Percentiles rank a stretch among this genome's conserved stretches.
These are phyloP conservation scores for Adansonia rubrostipa DNA, from an alignment of 441 rosid genomes.

Conservation along the genomic window DNA sequence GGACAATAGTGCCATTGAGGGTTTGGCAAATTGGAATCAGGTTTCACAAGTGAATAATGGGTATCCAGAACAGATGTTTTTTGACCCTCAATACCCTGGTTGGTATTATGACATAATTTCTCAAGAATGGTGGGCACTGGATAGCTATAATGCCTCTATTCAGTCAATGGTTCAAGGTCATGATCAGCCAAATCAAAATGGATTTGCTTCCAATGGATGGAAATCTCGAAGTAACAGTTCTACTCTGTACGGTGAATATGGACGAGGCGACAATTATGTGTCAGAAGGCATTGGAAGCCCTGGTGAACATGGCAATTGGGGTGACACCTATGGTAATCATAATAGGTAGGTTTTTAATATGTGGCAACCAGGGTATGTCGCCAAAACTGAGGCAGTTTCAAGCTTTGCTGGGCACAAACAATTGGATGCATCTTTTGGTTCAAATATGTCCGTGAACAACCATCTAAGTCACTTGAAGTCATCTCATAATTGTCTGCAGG, in stretches of 20 bases:
- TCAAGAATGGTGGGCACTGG: constrained; percentile 72
- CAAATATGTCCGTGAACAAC: constrained; percentile 45
- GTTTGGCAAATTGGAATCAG: constrained; percentile 70
- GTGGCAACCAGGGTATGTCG: constrained; percentile 55
- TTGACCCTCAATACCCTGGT: constrained; percentile 92
- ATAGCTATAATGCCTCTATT: constrained; percentile 63
- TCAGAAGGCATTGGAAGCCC: constrained; percentile 45
- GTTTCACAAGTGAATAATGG: constrained; percentile 63
- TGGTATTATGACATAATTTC: constrained; percentile 83
- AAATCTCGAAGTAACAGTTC: constrained; percentile 39
- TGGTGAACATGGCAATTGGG: constrained; percentile 58
- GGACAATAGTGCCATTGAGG: constrained; percentile 57
- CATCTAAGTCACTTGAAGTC: constrained; percentile 33
- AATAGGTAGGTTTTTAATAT: constrained; percentile 43
- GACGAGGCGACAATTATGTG: constrained; percentile 47
- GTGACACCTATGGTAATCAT: constrained; percentile 49
- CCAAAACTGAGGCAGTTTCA: constrained; percentile 38
- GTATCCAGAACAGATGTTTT: constrained; percentile 85
- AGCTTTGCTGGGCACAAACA: constrained; percentile 54
- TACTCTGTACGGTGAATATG: constrained; percentile 32
- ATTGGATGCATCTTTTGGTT: constrained; percentile 47
- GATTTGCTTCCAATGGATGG: constrained; percentile 38
- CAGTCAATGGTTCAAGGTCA: constrained; percentile 52
- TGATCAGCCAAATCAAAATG: constrained; percentile 57
- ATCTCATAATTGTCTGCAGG: constrained; percentile 38